phyloP scores from a whole-genome alignment of 139 green algal genomes.

The Nannochloris sp. region DNA sequence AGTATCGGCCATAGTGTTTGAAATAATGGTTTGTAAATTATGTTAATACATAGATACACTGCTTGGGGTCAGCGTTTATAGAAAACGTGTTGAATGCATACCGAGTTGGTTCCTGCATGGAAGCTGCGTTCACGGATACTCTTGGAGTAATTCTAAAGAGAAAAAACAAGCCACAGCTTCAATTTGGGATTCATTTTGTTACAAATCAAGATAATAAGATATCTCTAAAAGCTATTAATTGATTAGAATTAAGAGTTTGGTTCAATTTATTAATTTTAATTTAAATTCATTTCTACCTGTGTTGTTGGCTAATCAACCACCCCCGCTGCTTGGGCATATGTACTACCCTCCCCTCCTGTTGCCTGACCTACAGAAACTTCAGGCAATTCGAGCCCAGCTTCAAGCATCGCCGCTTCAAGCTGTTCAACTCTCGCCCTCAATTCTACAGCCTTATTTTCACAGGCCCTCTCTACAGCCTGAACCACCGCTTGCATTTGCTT shows the following conservation, averaged over 20 bases:
- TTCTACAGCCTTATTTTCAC: background rate
- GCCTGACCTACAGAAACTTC: no score
- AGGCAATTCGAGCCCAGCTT: constrained; percentile 4
- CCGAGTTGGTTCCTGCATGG: background rate
- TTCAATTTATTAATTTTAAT: background rate
- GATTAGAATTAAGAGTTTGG: background rate
- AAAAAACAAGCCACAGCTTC: background rate
- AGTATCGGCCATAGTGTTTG: background rate
- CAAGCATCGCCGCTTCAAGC: constrained; percentile 3
- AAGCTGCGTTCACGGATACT: background rate
- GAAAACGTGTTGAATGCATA: no score
- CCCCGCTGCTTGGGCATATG: no score
- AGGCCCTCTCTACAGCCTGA: background rate
- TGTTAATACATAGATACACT: background rate
- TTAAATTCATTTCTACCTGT: background rate
- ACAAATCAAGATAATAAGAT: background rate
- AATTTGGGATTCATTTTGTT: background rate
- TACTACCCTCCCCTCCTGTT: no score
- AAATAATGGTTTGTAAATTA: background rate
- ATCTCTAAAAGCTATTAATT: background rate
- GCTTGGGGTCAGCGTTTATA: background rate
- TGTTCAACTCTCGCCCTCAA: constrained; percentile 10
- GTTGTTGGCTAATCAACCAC: no score
- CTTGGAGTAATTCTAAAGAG: background rate
- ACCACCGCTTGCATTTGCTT: constrained; percentile 7